phyloP scores from a whole-genome alignment of 208 protist genomes.

The Herpetomonas samuelpessoai region DNA sequence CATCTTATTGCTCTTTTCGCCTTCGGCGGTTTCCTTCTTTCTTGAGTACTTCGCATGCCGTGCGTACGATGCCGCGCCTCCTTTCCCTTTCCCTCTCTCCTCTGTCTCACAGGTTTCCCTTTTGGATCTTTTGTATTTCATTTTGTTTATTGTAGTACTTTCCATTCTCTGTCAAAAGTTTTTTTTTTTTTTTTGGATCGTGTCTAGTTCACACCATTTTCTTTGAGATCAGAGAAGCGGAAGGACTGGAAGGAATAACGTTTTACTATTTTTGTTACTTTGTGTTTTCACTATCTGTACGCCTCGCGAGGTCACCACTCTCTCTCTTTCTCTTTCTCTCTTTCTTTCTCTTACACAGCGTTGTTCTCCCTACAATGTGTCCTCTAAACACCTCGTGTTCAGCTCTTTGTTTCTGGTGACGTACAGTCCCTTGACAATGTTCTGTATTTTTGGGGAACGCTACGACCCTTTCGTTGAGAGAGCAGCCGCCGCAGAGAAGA shows the following conservation, averaged over 20 bases:
- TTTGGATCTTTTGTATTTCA: constrained; percentile 1
- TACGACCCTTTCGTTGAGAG: too few species aligned
- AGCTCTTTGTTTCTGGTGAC: too few species aligned
- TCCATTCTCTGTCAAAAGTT: not conserved
- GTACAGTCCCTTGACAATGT: too few species aligned
- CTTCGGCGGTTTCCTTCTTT: too few species aligned
- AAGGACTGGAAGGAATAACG: not conserved
- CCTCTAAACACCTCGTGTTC: too few species aligned
- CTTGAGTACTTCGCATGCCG: too few species aligned
- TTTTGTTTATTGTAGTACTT: constrained; percentile 1
- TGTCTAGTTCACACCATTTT: not conserved
- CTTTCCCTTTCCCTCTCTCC: too few species aligned
- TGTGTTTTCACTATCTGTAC: not conserved
- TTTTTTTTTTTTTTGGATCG: constrained; percentile 1
- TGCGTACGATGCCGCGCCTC: too few species aligned
- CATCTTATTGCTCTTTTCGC: too few species aligned
- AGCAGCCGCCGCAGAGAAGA: too few species aligned
- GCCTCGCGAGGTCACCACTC: not conserved
- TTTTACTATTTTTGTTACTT: not conserved
- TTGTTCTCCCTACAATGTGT: not conserved
- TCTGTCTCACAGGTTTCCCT: too few species aligned
- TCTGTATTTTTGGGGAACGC: too few species aligned
- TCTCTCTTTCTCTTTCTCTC: constrained; percentile 8
- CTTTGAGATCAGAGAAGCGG: not conserved
- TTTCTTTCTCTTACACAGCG: constrained; percentile 5